Percentiles rank a stretch among this genome's conserved stretches.
Evolutionary conservation across 2,329 filamentous ascomycete genomes (phyloP).

Genomic region (Lasiodiplodia gonubiensis): DNA sequence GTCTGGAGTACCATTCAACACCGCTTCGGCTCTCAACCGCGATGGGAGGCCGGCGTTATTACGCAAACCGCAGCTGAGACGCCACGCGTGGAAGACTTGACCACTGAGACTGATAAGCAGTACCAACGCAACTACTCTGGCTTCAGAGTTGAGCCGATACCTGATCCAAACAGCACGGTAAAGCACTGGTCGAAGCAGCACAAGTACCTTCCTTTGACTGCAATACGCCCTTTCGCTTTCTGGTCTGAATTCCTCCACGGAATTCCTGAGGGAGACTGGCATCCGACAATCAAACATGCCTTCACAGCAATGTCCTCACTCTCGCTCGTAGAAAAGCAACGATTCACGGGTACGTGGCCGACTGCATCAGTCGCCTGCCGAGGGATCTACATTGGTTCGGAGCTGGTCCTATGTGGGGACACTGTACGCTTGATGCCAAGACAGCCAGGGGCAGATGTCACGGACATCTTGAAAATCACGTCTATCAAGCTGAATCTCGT

Average conservation of each 20-base stretch:
- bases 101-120: conserved; percentile 46
- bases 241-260: conserved; percentile 58
- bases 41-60: conserved; percentile 64
- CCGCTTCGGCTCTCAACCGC: conserved; percentile 47
- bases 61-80: conserved; percentile 56
- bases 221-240: conserved; percentile 61
- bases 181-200: conserved; percentile 61
- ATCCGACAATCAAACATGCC: conserved; percentile 61
- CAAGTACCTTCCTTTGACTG: conserved; percentile 60
- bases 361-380: conserved; percentile 58
- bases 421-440: conserved; percentile 55
- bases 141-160: conserved; percentile 63
- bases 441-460: conserved; percentile 40
- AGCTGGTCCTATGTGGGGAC: conserved; percentile 62
- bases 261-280: conserved; percentile 50
- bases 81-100: conserved; percentile 54
- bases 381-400: conserved; percentile 62
- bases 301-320: conserved; percentile 60
- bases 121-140: conserved; percentile 57
- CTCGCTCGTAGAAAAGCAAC: conserved; percentile 58
- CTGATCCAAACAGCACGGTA: conserved; percentile 55
- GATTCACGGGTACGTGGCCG: conserved; percentile 62
- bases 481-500: conserved; percentile 58
- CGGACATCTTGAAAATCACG: conserved; percentile 61
- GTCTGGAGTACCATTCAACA: conserved; percentile 28